These are phyloP conservation scores for Naganishia antarctica DNA, from an alignment of 768 basidiomycete species.

Conservation along the genomic window DNA sequence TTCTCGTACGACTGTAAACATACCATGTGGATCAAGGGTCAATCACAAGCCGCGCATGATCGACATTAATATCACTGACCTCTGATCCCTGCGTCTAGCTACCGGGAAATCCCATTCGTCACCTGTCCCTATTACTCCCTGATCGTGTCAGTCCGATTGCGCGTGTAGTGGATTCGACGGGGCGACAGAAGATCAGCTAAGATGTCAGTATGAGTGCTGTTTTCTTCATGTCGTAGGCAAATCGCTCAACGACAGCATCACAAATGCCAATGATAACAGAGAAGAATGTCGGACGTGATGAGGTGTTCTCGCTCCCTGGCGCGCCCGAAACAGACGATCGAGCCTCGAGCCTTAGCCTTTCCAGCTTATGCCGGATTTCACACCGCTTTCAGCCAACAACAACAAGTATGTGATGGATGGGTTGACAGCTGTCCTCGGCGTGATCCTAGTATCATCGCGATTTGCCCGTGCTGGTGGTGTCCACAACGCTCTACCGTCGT, in stretches of 20 bases:
- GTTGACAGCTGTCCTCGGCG: not conserved
- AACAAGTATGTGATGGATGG: not conserved
- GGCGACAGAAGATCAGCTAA: not conserved
- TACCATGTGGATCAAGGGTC: not conserved
- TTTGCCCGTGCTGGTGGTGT: not conserved
- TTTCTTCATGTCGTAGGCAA: not conserved
- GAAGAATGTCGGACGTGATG: constrained; percentile 2
- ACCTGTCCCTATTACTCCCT: constrained; percentile 44
- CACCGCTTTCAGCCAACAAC: not conserved
- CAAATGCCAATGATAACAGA: not conserved
- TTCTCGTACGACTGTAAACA: constrained; percentile 10
- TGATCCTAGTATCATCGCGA: not conserved
- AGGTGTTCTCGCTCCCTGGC: not conserved
- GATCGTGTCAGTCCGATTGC: not conserved
- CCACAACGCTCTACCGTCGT: not conserved
- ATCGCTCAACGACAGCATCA: not conserved
- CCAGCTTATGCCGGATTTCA: not conserved
- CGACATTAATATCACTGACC: constrained; percentile 40
- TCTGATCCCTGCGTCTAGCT: constrained; percentile 36
- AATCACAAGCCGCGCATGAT: not conserved
- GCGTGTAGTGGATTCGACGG: not conserved
- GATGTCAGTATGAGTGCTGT: not conserved
- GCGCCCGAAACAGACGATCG: constrained; percentile 7
- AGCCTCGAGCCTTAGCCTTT: not conserved
- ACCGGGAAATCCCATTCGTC: constrained; percentile 46